Evolutionary conservation across 192 early-diverging fungal genomes (phyloP).

Genomic region (Backusella psychrophila): DNA sequence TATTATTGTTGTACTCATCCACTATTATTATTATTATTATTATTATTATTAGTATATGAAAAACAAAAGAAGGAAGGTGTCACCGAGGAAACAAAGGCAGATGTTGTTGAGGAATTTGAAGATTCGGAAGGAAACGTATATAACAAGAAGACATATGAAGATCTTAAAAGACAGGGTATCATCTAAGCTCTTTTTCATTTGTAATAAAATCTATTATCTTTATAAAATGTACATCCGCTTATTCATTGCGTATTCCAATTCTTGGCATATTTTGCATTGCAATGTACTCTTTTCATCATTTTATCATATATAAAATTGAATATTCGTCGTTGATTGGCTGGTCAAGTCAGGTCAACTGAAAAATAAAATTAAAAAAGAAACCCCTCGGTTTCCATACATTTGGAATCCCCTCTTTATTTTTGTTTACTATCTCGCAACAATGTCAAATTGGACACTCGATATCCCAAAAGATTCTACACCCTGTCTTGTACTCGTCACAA

Average conservation of each 20-base stretch:
- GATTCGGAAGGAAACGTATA: conserved; percentile 83
- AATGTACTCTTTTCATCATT: background rate
- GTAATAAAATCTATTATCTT: background rate
- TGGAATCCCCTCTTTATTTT: no score
- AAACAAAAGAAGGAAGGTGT: conserved; percentile 73
- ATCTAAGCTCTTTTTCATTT: conserved; percentile 42
- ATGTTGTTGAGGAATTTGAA: conserved; percentile 90
- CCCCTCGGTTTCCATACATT: background rate
- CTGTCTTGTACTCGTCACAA: conserved; percentile 44
- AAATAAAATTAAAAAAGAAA: background rate
- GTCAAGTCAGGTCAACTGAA: background rate
- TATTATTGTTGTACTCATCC: background rate
- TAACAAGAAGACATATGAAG: conserved; percentile 84
- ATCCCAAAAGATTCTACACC: conserved; percentile 44
- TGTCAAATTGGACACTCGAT: background rate
- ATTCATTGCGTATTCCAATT: no score
- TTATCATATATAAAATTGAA: background rate
- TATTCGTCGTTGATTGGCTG: background rate
- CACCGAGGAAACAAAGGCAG: conserved; percentile 64
- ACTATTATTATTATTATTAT: conserved; percentile 12
- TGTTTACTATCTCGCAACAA: background rate
- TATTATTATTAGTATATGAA: conserved; percentile 66
- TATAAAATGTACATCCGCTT: no score
- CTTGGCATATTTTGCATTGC: no score
- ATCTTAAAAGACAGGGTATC: conserved; percentile 81